These are phyloP conservation scores for Mucor racemosus DNA, from an alignment of 371 early-diverging fungal species.

Conservation along the genomic window DNA sequence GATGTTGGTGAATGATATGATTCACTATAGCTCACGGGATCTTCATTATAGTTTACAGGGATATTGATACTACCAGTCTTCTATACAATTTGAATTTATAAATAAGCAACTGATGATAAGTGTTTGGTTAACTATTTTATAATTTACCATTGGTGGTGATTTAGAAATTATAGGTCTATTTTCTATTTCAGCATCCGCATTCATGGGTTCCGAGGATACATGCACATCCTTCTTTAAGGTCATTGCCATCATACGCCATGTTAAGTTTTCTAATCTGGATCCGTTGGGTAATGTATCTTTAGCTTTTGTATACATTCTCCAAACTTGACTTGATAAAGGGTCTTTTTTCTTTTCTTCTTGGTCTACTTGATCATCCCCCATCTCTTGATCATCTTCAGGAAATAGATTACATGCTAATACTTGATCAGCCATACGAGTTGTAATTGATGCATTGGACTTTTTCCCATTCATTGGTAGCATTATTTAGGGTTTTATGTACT, in stretches of 20 bases:
- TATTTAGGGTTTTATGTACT: not conserved
- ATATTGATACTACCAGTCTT: conserved; percentile 21
- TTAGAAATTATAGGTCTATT: conserved; percentile 11
- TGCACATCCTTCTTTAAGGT: conserved; percentile 41
- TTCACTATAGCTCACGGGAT: not conserved
- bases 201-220: conserved; percentile 15
- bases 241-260: conserved; percentile 78
- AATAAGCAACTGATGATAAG: not conserved
- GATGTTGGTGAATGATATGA: conserved; percentile 8
- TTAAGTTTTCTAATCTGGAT: conserved; percentile 67
- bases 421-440: conserved; percentile 23
- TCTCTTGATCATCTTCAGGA: not conserved
- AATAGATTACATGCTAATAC: conserved; percentile 4
- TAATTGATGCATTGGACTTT: conserved; percentile 1
- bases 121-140: not conserved
- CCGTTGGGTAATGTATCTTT: conserved; percentile 71
- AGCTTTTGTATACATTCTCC: conserved; percentile 73
- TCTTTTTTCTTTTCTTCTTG: conserved; percentile 51
- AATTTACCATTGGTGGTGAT: conserved; percentile 28
- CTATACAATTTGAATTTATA: not conserved
- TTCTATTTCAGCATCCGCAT: conserved; percentile 7
- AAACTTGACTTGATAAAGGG: conserved; percentile 65
- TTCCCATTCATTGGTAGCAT: conserved; percentile 11
- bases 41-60: conserved; percentile 16
- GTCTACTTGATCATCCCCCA: conserved; percentile 6